Conservation (phyloP, 495 filamentous ascomycete species). For the Letharia lupina region DNA sequence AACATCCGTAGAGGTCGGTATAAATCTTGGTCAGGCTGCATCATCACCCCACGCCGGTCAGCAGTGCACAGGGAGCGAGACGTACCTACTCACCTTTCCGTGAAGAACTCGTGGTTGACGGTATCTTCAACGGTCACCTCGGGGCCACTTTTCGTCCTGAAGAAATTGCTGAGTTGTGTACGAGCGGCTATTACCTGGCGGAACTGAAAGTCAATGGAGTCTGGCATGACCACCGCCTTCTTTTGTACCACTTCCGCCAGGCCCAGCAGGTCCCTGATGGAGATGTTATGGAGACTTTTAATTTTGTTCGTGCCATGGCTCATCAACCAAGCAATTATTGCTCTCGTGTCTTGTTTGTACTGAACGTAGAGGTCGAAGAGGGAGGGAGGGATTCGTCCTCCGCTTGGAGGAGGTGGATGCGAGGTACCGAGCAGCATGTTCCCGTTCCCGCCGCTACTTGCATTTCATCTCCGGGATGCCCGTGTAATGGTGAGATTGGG, state of each 20-base stretch:
- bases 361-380: slow-evolving; percentile 21
- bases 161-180: slow-evolving; percentile 24
- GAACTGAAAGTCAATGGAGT: slow-evolving; percentile 26
- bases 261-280: slow-evolving; percentile 22
- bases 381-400: slow-evolving; percentile 14
- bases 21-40: slow-evolving; percentile 25
- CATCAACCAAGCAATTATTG: slow-evolving; percentile 24
- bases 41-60: background rate
- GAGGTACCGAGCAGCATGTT: background rate
- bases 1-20: slow-evolving; percentile 21
- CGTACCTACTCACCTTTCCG: slow-evolving; percentile 16
- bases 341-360: slow-evolving; percentile 28
- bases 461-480: background rate
- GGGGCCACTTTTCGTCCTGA: slow-evolving; percentile 10
- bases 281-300: slow-evolving; percentile 4
- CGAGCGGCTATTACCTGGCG: slow-evolving; percentile 25
- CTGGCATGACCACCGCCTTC: slow-evolving; percentile 25
- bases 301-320: slow-evolving; percentile 17
- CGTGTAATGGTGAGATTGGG: background rate
- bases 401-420: background rate
- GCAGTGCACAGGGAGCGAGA: background rate
- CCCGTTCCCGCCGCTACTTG: background rate
- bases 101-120: slow-evolving; percentile 26
- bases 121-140: slow-evolving; percentile 5
- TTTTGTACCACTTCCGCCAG: slow-evolving; percentile 16